These are phyloP conservation scores for Mortierella claussenii DNA, from an alignment of 192 early-diverging fungal genomes.

Conservation along the genomic window DNA sequence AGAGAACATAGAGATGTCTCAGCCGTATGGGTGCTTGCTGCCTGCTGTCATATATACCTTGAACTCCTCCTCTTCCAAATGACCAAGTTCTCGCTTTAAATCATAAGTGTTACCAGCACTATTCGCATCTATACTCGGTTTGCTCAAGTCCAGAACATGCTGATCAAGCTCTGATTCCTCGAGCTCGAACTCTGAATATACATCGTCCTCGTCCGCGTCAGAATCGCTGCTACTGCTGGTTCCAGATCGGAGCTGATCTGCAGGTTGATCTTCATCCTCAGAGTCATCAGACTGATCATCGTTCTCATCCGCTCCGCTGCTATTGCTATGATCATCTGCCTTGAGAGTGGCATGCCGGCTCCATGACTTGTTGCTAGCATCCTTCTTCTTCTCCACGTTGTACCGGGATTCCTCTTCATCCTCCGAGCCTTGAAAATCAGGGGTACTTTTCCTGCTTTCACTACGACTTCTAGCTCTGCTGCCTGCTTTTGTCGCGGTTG, in stretches of 20 bases:
- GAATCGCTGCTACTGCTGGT: neutral
- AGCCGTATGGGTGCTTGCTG: too few relatives aligned
- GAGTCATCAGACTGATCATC: neutral
- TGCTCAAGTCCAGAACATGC: constrained; percentile 30
- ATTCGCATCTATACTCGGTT: neutral
- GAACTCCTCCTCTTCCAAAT: constrained; percentile 34
- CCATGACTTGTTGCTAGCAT: neutral
- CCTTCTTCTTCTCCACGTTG: constrained; percentile 26
- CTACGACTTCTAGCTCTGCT: too few relatives aligned
- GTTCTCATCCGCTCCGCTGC: neutral
- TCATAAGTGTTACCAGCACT: constrained; percentile 9
- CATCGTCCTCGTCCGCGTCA: neutral
- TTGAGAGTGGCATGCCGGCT: neutral
- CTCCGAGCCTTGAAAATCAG: neutral
- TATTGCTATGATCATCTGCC: neutral
- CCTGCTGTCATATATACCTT: constrained; percentile 26
- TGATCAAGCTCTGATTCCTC: constrained; percentile 10
- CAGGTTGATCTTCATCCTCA: neutral
- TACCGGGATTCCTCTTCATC: constrained; percentile 37
- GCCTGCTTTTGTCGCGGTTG: too few relatives aligned
- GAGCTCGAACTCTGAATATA: neutral
- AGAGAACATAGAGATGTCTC: too few relatives aligned
- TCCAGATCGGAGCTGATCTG: neutral
- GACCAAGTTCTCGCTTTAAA: constrained; percentile 22
- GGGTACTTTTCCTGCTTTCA: neutral